Evolutionary conservation across 169 alveolate species (phyloP).

Genomic region (Plasmodium vivax): DNA sequence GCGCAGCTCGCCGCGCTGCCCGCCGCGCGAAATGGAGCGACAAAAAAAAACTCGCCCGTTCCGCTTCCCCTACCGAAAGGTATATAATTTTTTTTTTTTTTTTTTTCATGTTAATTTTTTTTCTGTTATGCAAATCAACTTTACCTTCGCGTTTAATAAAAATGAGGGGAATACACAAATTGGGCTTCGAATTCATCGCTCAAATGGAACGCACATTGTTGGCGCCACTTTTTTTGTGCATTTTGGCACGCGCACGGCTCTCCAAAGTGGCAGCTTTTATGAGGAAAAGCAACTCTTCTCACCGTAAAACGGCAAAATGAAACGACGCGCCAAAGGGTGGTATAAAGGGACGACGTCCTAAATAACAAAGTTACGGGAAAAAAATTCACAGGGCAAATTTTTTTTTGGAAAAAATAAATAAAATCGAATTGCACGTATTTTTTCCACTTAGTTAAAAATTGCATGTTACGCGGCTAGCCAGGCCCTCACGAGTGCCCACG

Average conservation of each 20-base stretch:
- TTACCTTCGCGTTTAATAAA: neutral
- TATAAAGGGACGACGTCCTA: neutral
- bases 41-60: neutral
- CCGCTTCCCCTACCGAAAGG: neutral
- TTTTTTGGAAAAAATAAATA: neutral
- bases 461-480: neutral
- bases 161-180: neutral
- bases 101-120: neutral
- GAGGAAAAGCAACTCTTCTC: neutral
- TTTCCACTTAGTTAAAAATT: too few relatives aligned
- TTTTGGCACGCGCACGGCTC: neutral
- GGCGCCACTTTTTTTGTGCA: neutral
- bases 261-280: neutral
- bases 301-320: neutral
- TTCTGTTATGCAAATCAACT: neutral
- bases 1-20: neutral
- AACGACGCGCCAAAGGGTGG: neutral
- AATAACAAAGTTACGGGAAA: too few relatives aligned
- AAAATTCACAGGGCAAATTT: neutral
- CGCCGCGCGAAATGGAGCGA: neutral
- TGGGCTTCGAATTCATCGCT: neutral
- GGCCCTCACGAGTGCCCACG: neutral
- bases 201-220: neutral
- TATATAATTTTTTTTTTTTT: conserved; percentile 2
- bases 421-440: neutral